Evolutionary conservation across 1,284 basidiomycete genomes (phyloP).

Genomic region (Singerocomus rubriflavus): DNA sequence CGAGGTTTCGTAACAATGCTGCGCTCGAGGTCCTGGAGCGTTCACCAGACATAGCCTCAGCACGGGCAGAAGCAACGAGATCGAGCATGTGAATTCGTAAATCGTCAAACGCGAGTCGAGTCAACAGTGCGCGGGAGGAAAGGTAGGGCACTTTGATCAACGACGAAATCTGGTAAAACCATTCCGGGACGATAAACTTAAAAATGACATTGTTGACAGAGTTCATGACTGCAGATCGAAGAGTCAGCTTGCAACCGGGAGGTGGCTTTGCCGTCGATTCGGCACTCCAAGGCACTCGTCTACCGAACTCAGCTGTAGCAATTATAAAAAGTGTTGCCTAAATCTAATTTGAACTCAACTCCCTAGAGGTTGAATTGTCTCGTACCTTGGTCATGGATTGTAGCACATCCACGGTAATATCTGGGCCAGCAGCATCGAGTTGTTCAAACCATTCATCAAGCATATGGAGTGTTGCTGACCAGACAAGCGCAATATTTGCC

Average conservation of each 20-base stretch:
- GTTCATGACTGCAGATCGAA: slow-evolving; percentile 34
- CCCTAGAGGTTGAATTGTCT: background rate
- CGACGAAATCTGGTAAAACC: slow-evolving; percentile 31
- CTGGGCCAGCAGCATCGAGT: slow-evolving; percentile 27
- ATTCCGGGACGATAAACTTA: slow-evolving; percentile 33
- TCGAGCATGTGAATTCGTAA: slow-evolving; percentile 41
- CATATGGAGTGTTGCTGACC: slow-evolving; percentile 40
- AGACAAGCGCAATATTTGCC: slow-evolving; percentile 45
- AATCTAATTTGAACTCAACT: background rate
- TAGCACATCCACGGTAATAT: slow-evolving; percentile 30
- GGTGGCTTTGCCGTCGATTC: slow-evolving; percentile 28
- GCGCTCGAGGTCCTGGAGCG: slow-evolving; percentile 30
- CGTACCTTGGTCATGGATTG: slow-evolving; percentile 32
- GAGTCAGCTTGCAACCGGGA: slow-evolving; percentile 33
- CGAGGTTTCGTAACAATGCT: slow-evolving; percentile 42
- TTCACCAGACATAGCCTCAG: slow-evolving; percentile 30
- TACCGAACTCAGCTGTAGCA: slow-evolving; percentile 42
- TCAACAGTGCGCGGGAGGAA: slow-evolving; percentile 29
- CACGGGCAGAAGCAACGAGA: slow-evolving; percentile 36
- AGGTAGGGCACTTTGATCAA: slow-evolving; percentile 36
- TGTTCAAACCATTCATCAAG: slow-evolving; percentile 45
- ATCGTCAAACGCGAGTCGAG: slow-evolving; percentile 33
- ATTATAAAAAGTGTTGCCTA: slow-evolving; percentile 42
- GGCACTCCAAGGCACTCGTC: slow-evolving; percentile 33
- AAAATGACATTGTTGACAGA: slow-evolving; percentile 32